Evolutionary conservation across 2,329 filamentous ascomycete genomes (phyloP).

Genomic region (Colletotrichum camelliae): DNA sequence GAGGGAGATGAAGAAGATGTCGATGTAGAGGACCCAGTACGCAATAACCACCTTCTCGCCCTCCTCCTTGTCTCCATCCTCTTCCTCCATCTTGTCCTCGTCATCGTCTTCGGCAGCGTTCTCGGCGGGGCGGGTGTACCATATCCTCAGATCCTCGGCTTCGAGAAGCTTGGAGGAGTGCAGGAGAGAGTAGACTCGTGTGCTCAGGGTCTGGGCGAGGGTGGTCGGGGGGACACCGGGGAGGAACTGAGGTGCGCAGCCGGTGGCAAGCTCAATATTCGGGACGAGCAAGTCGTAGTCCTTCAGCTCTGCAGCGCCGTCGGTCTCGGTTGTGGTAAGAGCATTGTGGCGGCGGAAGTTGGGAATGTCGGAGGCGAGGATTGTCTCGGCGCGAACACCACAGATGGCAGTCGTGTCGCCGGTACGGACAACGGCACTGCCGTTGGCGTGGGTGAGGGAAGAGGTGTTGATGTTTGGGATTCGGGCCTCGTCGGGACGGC

Average conservation of each 20-base stretch:
- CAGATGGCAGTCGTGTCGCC: constrained; percentile 96
- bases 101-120: constrained; percentile 49
- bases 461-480: constrained; percentile 79
- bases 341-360: constrained; percentile 58
- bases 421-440: constrained; percentile 84
- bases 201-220: constrained; percentile 84
- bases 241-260: constrained; percentile 84
- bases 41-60: constrained; percentile 65
- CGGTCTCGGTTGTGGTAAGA: constrained; percentile 1
- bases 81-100: constrained; percentile 37
- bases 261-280: constrained; percentile 91
- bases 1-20: constrained; percentile 91
- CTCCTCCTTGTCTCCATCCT: constrained; percentile 32
- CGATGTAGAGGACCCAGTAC: constrained; percentile 95
- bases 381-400: constrained; percentile 85
- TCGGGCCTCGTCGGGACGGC: constrained; percentile 72
- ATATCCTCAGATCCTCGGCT: constrained; percentile 74
- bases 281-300: constrained; percentile 83
- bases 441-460: constrained; percentile 87
- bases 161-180: constrained; percentile 73
- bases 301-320: constrained; percentile 51
- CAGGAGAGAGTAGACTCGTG: constrained; percentile 77
- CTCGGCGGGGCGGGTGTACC: constrained; percentile 60
- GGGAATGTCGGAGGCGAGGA: constrained; percentile 77
- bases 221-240: constrained; percentile 82